phyloP scores from a whole-genome alignment of 164 flowering plant genomes.

The Paratinospora sagittata region DNA sequence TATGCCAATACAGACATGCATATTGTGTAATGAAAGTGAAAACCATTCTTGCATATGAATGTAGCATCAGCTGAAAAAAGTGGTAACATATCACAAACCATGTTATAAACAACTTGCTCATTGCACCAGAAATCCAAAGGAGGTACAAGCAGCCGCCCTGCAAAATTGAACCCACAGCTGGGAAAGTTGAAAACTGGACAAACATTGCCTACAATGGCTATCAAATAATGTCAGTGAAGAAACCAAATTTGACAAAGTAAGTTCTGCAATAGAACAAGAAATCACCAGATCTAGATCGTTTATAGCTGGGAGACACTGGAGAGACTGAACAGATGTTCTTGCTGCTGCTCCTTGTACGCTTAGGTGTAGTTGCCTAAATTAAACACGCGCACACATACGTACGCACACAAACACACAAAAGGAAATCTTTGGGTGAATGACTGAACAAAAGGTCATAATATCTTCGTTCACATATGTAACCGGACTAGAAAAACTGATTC shows the following conservation, averaged over 20 bases:
- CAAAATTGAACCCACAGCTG: conserved; percentile 13
- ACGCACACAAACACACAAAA: too few species aligned
- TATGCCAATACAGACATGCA: too few species aligned
- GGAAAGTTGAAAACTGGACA: not conserved
- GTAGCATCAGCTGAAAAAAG: too few species aligned
- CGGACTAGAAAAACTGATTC: too few species aligned
- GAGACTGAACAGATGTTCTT: conserved; percentile 16
- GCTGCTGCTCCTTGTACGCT: conserved; percentile 5
- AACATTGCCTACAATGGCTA: not conserved
- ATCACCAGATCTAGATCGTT: conserved; percentile 50
- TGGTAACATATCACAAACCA: too few species aligned
- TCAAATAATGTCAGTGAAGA: not conserved
- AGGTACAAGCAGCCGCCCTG: too few species aligned
- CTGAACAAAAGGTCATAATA: not conserved
- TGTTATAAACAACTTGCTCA: too few species aligned
- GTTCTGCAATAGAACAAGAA: not conserved
- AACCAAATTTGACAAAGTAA: too few species aligned
- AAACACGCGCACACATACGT: not conserved
- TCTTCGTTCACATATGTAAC: not conserved
- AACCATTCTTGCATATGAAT: too few species aligned
- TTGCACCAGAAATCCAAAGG: too few species aligned
- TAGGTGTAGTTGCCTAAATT: conserved; percentile 18
- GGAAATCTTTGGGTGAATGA: not conserved
- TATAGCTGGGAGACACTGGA: conserved; percentile 29
- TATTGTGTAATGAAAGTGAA: too few species aligned